These are phyloP conservation scores for Russula earlei DNA, from an alignment of 768 basidiomycete species.

Conservation along the genomic window DNA sequence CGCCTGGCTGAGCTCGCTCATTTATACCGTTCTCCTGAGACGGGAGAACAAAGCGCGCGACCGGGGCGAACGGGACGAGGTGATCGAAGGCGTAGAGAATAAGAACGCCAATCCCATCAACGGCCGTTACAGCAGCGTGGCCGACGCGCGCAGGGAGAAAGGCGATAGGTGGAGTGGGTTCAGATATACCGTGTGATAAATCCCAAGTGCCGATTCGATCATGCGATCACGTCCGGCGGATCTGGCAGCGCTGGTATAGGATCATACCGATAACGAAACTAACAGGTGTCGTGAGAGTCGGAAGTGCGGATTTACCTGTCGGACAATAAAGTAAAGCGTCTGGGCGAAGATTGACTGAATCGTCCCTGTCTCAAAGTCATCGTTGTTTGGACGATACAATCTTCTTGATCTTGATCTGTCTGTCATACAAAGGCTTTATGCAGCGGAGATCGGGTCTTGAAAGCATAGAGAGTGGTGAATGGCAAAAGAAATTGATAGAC, in stretches of 20 bases:
- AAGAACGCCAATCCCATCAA: neutral
- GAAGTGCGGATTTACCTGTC: neutral
- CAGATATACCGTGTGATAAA: slow-evolving; percentile 46
- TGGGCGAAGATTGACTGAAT: neutral
- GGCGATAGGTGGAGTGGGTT: slow-evolving; percentile 76
- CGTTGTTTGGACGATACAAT: too few relatives aligned
- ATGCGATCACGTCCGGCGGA: too few relatives aligned
- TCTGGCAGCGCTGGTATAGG: too few relatives aligned
- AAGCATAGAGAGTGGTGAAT: too few relatives aligned
- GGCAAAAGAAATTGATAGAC: too few relatives aligned
- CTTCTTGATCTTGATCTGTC: too few relatives aligned
- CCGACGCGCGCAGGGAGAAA: slow-evolving; percentile 29
- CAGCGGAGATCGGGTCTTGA: too few relatives aligned
- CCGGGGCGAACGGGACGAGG: slow-evolving; percentile 54
- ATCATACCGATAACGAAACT: too few relatives aligned
- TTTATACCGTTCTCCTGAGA: slow-evolving; percentile 28
- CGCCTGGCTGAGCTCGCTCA: neutral
- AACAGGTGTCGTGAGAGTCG: too few relatives aligned
- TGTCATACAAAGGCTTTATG: too few relatives aligned
- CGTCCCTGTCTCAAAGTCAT: too few relatives aligned
- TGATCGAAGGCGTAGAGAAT: slow-evolving; percentile 31
- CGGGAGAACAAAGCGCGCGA: slow-evolving; percentile 53
- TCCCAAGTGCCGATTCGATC: too few relatives aligned
- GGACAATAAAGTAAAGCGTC: slow-evolving; percentile 2
- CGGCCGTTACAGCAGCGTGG: neutral